phyloP scores from a whole-genome alignment of 1,284 basidiomycete genomes.

The Naganishia sp. region DNA sequence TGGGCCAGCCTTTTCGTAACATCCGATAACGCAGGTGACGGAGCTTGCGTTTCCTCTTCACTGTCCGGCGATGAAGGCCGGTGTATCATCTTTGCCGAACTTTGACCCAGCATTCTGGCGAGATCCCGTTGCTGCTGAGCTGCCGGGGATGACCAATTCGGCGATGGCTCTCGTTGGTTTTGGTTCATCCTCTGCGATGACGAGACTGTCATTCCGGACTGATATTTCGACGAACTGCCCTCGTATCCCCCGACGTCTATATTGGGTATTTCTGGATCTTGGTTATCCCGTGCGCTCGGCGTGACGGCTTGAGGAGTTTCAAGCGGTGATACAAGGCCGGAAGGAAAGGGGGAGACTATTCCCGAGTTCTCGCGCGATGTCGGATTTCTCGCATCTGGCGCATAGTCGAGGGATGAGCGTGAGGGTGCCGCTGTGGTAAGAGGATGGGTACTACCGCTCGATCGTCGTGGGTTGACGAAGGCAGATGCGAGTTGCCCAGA shows the following conservation, averaged over 20 bases:
- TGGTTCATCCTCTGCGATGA: neutral
- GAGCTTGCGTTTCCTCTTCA: neutral
- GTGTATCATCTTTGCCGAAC: slow-evolving; percentile 27
- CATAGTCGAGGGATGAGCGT: neutral
- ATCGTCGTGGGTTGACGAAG: neutral
- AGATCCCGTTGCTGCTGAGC: slow-evolving; percentile 23
- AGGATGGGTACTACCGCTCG: neutral
- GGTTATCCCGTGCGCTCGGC: slow-evolving; percentile 37
- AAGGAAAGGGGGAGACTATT: neutral
- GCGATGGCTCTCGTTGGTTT: slow-evolving; percentile 2
- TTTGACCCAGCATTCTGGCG: slow-evolving; percentile 14
- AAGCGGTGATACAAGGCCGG: slow-evolving; percentile 10
- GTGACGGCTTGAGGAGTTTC: slow-evolving; percentile 25
- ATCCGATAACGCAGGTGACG: neutral
- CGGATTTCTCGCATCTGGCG: neutral
- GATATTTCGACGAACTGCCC: slow-evolving; percentile 1
- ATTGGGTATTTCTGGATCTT: slow-evolving; percentile 47
- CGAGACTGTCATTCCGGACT: slow-evolving; percentile 14
- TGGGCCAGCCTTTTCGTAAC: slow-evolving; percentile 1
- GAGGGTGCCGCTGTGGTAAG: no score
- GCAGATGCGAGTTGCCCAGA: slow-evolving; percentile 2
- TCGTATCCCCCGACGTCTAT: slow-evolving; percentile 30
- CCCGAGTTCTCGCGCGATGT: no score
- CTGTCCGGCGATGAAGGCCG: neutral
- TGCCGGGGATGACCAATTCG: neutral